Percentiles rank a stretch among this genome's conserved stretches.
Conservation (phyloP, 1,284 basidiomycete genomes). For the Phlebopus sp. region DNA sequence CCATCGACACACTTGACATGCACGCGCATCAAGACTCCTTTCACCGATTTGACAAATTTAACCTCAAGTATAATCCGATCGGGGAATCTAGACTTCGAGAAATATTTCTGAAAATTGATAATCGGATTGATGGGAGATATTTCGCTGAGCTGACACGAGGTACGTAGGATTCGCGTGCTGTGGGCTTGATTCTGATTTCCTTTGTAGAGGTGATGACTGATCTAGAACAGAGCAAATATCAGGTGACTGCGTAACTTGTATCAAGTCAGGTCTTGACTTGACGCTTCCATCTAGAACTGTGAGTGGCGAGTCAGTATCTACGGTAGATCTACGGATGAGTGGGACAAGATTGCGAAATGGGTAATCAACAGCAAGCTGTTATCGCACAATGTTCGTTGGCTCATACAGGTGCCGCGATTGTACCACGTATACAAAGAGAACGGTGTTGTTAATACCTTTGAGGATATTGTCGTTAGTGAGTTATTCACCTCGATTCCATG, state of each 20-base stretch:
- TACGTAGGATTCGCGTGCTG: conserved; percentile 31
- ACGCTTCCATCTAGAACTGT: conserved; percentile 59
- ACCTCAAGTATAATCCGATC: conserved; percentile 90
- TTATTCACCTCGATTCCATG: conserved; percentile 13
- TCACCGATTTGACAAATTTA: conserved; percentile 97
- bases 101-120: conserved; percentile 99
- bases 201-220: conserved; percentile 89
- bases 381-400: conserved; percentile 97
- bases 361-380: conserved; percentile 90
- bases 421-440: conserved; percentile 96
- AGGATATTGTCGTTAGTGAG: conserved; percentile 88
- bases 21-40: conserved; percentile 97
- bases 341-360: conserved; percentile 99
- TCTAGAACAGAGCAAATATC: conserved; percentile 97
- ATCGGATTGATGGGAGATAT: conserved; percentile 88
- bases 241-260: conserved; percentile 44
- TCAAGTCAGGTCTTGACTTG: background rate
- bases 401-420: conserved; percentile 93
- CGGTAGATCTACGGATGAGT: conserved; percentile 78
- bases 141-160: conserved; percentile 93
- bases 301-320: conserved; percentile 99
- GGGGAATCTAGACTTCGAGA: conserved; percentile 94
- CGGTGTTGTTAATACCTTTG: conserved; percentile 84
- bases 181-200: conserved; percentile 2
- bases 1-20: conserved; percentile 99